These are phyloP conservation scores for Chaetothyriales sp. DNA, from an alignment of 2,329 filamentous ascomycete genomes.

Conservation along the genomic window DNA sequence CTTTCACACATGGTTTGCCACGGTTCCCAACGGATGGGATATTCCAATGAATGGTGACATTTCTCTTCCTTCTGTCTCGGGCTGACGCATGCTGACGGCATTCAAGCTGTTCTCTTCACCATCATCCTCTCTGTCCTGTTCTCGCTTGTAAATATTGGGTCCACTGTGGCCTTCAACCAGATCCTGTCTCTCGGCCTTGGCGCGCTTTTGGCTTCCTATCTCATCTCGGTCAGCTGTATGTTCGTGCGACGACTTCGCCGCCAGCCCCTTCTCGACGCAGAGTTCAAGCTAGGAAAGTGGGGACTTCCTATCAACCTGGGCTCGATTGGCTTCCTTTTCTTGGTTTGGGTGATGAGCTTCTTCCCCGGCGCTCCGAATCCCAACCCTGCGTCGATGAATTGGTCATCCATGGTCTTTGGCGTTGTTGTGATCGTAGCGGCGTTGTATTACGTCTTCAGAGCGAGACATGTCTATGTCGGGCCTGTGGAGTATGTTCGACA, in stretches of 20 bases:
- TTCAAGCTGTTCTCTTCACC: constrained; percentile 25
- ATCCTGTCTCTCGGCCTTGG: constrained; percentile 27
- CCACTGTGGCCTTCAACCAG: constrained; percentile 28
- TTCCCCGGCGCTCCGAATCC: constrained; percentile 13
- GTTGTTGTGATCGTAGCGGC: constrained; percentile 14
- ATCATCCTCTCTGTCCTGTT: constrained; percentile 31
- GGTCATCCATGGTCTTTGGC: constrained; percentile 16
- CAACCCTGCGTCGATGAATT: constrained; percentile 17
- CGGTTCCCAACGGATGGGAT: constrained; percentile 3
- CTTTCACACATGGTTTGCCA: constrained; percentile 15
- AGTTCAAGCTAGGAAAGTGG: constrained; percentile 26
- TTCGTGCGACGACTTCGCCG: constrained; percentile 23
- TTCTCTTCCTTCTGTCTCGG: background rate
- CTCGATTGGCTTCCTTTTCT: constrained; percentile 13
- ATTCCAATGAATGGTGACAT: constrained; percentile 7
- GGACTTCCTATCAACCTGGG: constrained; percentile 28
- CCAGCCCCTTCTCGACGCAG: constrained; percentile 22
- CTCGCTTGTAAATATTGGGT: constrained; percentile 24
- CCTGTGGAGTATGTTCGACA: constrained; percentile 19
- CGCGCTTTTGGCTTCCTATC: constrained; percentile 28
- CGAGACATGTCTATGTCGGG: constrained; percentile 17
- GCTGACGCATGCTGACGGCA: background rate
- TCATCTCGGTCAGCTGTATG: constrained; percentile 24
- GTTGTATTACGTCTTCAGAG: constrained; percentile 16
- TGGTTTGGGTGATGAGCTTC: constrained; percentile 17